Evolutionary conservation across 306 rosid genomes (phyloP), one percentile per base, ranked within the genome.

Genomic region (Hippophae gyantsensis): DNA sequence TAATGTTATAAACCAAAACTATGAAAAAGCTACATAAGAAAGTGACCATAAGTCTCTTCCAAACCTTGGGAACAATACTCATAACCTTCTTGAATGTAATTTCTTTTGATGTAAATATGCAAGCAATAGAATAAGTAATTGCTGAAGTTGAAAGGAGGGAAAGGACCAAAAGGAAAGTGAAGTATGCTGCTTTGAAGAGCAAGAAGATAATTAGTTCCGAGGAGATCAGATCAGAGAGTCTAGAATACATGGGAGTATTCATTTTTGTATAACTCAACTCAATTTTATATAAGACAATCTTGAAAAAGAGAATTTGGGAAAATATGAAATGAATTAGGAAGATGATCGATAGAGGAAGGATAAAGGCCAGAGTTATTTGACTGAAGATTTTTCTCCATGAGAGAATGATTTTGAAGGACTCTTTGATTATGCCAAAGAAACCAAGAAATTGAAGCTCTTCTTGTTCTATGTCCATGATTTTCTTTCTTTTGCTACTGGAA

Each of bases 141-240:
- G 76, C 80, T 14, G 80, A 32, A 66, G 76, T 76, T 48, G 80
- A 70, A 54, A 70, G 72, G 53, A 76, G 76, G 14, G 70, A 66
- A 43, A 76, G 49, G 63, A 76, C 9, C 49, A 66, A 38, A 25
- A 62, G 58, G 67, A 76, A 13, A 1, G 60, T 58, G 43, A 76
- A 72, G 63, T 71, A 76, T 32, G 57, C 51, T 32, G 52, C 42
- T 58, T 71, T 68, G 69, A 76, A 76, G 65, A 71, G 55, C 62
- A 61, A 62, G 23, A 56, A 71, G 45, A 14, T 23, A 8, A 42
- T 13, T 68, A 51, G 48, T 23, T 70, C 72, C 12, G 69, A 38
- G 10, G 80, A 55, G 43, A 61, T 40, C 2, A 58, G 6, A 54
- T 66, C 57, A 18, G 63, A 65, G 48, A 65, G 61, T 44, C 52